Percentiles rank a stretch among this genome's conserved stretches.
Evolutionary conservation across 495 filamentous ascomycete species (phyloP).

Genomic region (Neurospora sp.): DNA sequence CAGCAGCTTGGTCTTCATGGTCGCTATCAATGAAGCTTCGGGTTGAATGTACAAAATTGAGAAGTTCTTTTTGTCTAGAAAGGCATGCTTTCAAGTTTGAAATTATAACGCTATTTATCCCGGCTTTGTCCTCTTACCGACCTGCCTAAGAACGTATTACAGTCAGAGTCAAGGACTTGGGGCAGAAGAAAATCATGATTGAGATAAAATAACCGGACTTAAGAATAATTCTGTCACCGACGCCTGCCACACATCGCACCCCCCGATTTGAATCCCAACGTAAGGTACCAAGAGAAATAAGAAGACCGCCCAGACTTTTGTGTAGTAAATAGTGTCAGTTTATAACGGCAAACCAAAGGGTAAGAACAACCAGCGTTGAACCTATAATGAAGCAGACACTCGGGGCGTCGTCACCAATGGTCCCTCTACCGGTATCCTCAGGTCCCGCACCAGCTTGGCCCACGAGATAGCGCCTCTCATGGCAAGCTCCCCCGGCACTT

Average conservation of each 20-base stretch:
- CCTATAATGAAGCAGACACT: conserved; percentile 22
- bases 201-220: background rate
- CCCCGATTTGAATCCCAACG: background rate
- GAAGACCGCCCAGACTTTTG: background rate
- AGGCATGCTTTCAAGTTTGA: background rate
- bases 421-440: conserved; percentile 40
- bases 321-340: background rate
- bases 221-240: background rate
- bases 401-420: conserved; percentile 10
- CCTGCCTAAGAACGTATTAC: background rate
- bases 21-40: background rate
- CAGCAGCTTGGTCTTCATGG: background rate
- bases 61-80: too few relatives aligned
- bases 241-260: background rate
- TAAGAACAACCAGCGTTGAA: background rate
- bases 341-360: background rate
- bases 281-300: background rate
- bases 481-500: conserved; percentile 54
- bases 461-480: conserved; percentile 52
- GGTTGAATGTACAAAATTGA: background rate
- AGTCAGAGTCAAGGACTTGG: background rate
- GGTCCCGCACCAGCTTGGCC: conserved; percentile 45
- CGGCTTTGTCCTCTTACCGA: background rate
- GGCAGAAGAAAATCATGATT: background rate
- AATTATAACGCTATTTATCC: background rate